A percentile compares a stretch with the other conserved stretches of the same genome.
Conservation (phyloP, 495 filamentous ascomycete species). For the Neurospora tetrasperma region DNA sequence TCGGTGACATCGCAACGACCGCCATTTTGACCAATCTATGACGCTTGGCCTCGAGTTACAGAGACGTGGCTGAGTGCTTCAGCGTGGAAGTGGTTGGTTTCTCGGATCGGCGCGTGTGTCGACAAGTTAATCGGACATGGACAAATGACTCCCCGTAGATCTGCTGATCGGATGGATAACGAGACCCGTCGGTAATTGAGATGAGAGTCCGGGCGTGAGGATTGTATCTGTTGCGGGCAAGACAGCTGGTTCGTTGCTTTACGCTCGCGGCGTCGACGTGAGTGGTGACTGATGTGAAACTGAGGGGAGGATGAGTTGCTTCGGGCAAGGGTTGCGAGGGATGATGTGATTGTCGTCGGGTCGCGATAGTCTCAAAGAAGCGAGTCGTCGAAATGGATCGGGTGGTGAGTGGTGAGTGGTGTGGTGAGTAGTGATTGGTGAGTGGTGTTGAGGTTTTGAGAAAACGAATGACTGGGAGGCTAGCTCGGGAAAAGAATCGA, state of each 20-base stretch:
- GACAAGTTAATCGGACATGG: conserved; percentile 4
- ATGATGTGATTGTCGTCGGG: background rate
- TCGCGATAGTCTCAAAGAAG: background rate
- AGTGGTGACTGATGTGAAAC: background rate
- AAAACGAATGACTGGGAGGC: conserved; percentile 43
- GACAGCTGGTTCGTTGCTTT: background rate
- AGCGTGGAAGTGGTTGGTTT: background rate
- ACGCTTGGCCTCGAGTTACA: background rate
- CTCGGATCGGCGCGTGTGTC: conserved; percentile 7
- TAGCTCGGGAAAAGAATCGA: conserved; percentile 36
- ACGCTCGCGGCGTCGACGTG: background rate
- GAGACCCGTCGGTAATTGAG: background rate
- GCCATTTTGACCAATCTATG: conserved; percentile 7
- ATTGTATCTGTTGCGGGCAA: background rate
- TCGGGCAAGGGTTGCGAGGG: background rate
- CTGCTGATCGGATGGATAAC: conserved; percentile 8
- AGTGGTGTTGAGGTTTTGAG: conserved; percentile 6
- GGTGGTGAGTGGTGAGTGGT: background rate
- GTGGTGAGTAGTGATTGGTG: conserved; percentile 6
- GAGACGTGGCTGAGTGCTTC: background rate
- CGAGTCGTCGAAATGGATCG: conserved; percentile 2
- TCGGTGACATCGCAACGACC: background rate
- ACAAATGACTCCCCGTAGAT: conserved; percentile 13
- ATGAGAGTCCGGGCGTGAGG: background rate
- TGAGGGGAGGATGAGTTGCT: background rate